A percentile compares a stretch with the other conserved stretches of the same genome.
phyloP scores from a whole-genome alignment of 306 rosid genomes.

The Bauhinia variegata region DNA sequence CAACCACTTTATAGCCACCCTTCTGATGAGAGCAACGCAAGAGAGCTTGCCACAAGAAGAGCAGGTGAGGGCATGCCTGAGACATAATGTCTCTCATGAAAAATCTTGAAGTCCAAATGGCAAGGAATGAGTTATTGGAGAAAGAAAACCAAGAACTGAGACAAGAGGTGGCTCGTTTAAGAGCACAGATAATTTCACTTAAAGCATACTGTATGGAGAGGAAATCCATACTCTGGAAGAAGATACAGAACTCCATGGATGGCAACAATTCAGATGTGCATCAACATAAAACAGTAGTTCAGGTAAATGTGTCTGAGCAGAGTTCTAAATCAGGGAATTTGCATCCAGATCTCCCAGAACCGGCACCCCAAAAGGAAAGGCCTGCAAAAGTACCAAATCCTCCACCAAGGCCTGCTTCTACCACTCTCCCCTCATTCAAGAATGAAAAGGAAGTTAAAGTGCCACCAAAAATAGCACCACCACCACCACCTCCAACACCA shows the following conservation, averaged over 20 bases:
- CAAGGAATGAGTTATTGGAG: conserved; percentile 56
- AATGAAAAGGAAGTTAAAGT: conserved; percentile 46
- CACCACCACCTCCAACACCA: conserved; percentile 87
- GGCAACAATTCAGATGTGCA: conserved; percentile 47
- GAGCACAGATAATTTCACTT: conserved; percentile 62
- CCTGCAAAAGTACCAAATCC: conserved; percentile 47
- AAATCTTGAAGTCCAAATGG: conserved; percentile 58
- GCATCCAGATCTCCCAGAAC: conserved; percentile 45
- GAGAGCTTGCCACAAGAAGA: conserved; percentile 53
- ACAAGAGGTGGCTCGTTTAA: conserved; percentile 68
- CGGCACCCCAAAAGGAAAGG: conserved; percentile 46
- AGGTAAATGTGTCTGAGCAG: conserved; percentile 37
- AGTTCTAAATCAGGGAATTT: conserved; percentile 40
- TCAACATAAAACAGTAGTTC: conserved; percentile 47
- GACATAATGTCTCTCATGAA: conserved; percentile 56
- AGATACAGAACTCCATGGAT: conserved; percentile 70
- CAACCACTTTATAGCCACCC: conserved; percentile 25
- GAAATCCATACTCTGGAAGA: conserved; percentile 83
- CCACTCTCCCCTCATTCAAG: conserved; percentile 39
- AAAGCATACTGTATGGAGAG: conserved; percentile 77
- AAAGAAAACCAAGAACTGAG: conserved; percentile 76
- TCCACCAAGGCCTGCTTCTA: conserved; percentile 55
- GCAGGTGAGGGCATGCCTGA: conserved; percentile 31
- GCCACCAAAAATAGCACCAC: conserved; percentile 52
- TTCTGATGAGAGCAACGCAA: conserved; percentile 34